Evolutionary conservation across 2,329 filamentous ascomycete genomes (phyloP).

Genomic region (Hypoxylon sp.): DNA sequence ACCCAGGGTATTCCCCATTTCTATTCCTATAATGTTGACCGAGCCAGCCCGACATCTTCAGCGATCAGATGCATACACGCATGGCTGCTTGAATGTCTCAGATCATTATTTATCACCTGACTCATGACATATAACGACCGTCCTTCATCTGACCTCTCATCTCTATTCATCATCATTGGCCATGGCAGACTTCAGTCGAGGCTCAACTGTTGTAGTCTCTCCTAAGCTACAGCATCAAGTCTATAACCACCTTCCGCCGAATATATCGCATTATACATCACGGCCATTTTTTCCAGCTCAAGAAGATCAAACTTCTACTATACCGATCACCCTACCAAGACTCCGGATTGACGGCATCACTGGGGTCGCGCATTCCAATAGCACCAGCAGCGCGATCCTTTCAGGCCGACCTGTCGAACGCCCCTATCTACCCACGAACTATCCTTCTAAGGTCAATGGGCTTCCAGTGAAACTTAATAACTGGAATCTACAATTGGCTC

Average conservation of each 20-base stretch:
- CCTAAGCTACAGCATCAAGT: slow-evolving; percentile 36
- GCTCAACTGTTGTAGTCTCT: slow-evolving; percentile 36
- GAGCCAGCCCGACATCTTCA: slow-evolving; percentile 31
- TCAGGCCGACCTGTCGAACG: slow-evolving; percentile 18
- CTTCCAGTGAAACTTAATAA: slow-evolving; percentile 27
- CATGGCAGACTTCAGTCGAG: slow-evolving; percentile 39
- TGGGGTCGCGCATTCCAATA: slow-evolving; percentile 21
- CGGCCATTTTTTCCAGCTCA: slow-evolving; percentile 16
- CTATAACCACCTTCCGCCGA: slow-evolving; percentile 20
- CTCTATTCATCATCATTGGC: slow-evolving; percentile 27
- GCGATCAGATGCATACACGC: slow-evolving; percentile 40
- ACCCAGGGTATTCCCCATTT: slow-evolving; percentile 33
- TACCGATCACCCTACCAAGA: slow-evolving; percentile 23
- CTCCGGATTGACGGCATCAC: slow-evolving; percentile 28
- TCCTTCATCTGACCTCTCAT: slow-evolving; percentile 10
- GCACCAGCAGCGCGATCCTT: slow-evolving; percentile 3
- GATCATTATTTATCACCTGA: slow-evolving; percentile 41
- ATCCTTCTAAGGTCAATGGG: slow-evolving; percentile 20
- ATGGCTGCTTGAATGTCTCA: slow-evolving; percentile 46
- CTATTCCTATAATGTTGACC: slow-evolving; percentile 29
- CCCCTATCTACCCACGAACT: slow-evolving; percentile 10
- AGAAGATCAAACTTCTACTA: slow-evolving; percentile 10
- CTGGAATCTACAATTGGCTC: slow-evolving; percentile 24
- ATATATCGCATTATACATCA: slow-evolving; percentile 28
- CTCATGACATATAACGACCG: slow-evolving; percentile 42